phyloP scores from a whole-genome alignment of 306 rosid genomes.

The Hippophae rhamnoides region DNA sequence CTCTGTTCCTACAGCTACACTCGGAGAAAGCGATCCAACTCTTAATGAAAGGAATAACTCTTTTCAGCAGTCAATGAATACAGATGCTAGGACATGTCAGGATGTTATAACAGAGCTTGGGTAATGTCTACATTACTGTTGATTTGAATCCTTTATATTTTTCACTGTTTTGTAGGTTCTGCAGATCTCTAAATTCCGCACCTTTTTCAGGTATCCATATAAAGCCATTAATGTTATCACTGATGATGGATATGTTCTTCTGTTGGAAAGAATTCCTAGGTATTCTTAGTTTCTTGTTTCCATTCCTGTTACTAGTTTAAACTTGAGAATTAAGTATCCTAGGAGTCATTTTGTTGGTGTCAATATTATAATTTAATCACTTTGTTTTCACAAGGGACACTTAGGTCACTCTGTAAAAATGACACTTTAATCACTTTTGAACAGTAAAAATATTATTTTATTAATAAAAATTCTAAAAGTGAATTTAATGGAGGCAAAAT shows the following conservation, averaged over 20 bases:
- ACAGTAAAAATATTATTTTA: too few relatives aligned
- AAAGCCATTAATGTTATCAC: constrained; percentile 85
- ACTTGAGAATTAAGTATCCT: too few relatives aligned
- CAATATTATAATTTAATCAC: too few relatives aligned
- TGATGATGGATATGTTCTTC: constrained; percentile 84
- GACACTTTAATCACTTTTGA: too few relatives aligned
- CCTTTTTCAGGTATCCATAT: constrained; percentile 61
- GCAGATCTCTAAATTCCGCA: constrained; percentile 14
- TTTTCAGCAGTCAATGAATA: constrained; percentile 56
- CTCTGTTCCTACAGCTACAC: constrained; percentile 32
- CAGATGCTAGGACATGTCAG: constrained; percentile 89
- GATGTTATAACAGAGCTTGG: constrained; percentile 95
- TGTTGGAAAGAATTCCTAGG: constrained; percentile 94
- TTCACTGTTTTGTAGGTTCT: constrained; percentile 7
- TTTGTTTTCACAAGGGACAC: too few relatives aligned
- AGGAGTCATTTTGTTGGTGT: too few relatives aligned
- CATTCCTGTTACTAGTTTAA: too few relatives aligned
- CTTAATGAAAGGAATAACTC: constrained; percentile 33
- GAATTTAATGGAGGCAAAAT: too few relatives aligned
- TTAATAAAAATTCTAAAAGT: too few relatives aligned
- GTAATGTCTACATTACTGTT: constrained; percentile 28
- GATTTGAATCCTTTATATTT: constrained; percentile 11
- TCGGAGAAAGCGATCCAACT: constrained; percentile 46
- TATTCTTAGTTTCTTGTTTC: constrained; percentile 9
- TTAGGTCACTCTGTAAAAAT: too few relatives aligned